Conservation (phyloP, 768 basidiomycete genomes). For the Hygrophorus pudorinus region DNA sequence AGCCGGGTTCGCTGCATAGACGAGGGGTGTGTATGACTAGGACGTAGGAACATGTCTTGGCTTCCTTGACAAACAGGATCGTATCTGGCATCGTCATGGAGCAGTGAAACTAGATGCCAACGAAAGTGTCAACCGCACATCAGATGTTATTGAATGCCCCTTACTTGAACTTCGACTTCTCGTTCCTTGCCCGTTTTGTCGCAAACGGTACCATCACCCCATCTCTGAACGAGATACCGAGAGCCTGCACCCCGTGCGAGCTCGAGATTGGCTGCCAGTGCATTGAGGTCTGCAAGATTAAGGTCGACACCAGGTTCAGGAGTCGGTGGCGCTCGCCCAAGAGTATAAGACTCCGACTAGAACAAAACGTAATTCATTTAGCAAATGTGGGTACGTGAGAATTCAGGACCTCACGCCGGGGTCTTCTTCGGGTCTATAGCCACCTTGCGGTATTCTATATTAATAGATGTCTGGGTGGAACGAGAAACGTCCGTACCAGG, state of each 20-base stretch:
- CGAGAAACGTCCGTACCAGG: constrained; percentile 37
- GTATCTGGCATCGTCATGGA: constrained; percentile 90
- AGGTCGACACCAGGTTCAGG: constrained; percentile 55
- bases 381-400: constrained; percentile 13
- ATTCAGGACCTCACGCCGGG: constrained; percentile 45
- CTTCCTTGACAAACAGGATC: constrained; percentile 86
- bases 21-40: constrained; percentile 92
- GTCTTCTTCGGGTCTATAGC: constrained; percentile 78
- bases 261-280: constrained; percentile 61
- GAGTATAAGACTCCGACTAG: constrained; percentile 71
- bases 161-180: constrained; percentile 91
- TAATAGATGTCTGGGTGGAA: constrained; percentile 2
- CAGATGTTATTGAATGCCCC: constrained; percentile 13
- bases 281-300: constrained; percentile 54
- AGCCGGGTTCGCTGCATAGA: constrained; percentile 87
- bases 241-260: constrained; percentile 70
- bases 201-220: constrained; percentile 86
- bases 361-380: constrained; percentile 13
- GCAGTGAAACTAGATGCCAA: constrained; percentile 71
- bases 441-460: constrained; percentile 31
- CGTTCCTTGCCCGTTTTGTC: constrained; percentile 85
- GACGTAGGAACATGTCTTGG: constrained; percentile 89
- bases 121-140: constrained; percentile 7
- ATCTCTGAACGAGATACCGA: constrained; percentile 86
- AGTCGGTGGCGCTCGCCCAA: constrained; percentile 57